Conservation (phyloP, 805 yeast genomes). For the Ogataea methanolica region DNA sequence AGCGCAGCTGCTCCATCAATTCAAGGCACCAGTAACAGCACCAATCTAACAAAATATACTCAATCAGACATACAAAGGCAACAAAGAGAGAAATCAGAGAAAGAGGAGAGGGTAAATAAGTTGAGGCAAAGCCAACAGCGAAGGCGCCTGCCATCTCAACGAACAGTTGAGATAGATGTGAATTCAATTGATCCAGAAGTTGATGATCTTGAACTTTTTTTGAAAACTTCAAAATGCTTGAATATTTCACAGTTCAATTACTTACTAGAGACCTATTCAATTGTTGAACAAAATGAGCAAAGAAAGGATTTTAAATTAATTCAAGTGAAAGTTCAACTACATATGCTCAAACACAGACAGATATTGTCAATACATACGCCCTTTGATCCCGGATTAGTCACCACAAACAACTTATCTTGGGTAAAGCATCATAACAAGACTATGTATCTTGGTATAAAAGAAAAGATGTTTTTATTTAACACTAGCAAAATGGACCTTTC, state of each 20-base stretch:
- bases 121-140: too few relatives aligned
- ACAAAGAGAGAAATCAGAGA: background rate
- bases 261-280: background rate
- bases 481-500: background rate
- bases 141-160: too few relatives aligned
- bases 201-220: background rate
- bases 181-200: background rate
- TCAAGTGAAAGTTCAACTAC: background rate
- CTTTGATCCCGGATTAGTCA: background rate
- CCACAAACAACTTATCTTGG: background rate
- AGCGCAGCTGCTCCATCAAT: constrained; percentile 1
- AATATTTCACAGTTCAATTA: background rate
- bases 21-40: background rate
- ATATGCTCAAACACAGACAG: background rate
- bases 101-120: background rate
- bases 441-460: background rate
- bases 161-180: background rate
- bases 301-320: background rate
- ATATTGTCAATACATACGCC: background rate
- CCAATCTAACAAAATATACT: background rate
- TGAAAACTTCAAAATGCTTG: background rate
- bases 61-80: background rate
- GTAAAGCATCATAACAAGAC: background rate
- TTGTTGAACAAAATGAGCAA: background rate
- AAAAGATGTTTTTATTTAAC: background rate